A percentile compares a stretch with the other conserved stretches of the same genome.
Conservation (phyloP, 768 basidiomycete species). For the Phanerochaete carnosa region DNA sequence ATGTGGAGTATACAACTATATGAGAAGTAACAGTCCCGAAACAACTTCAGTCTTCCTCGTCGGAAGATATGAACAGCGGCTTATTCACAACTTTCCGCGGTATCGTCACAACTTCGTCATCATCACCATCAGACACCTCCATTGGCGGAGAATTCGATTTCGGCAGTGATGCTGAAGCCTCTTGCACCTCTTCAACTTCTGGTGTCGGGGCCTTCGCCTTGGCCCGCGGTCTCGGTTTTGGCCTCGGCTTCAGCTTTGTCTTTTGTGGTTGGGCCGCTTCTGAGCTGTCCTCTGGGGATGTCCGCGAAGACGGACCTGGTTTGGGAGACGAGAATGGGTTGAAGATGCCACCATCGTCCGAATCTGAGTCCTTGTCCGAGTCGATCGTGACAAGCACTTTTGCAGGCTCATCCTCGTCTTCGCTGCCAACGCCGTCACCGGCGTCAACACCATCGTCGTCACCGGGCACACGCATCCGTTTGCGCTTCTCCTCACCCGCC, state of each 20-base stretch:
- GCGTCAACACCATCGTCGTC: conserved; percentile 28
- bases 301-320: conserved; percentile 11
- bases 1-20: too few relatives aligned
- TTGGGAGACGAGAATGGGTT: conserved; percentile 20
- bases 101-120: conserved; percentile 11
- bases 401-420: not conserved
- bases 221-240: conserved; percentile 11
- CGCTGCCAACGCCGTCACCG: not conserved
- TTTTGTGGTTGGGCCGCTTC: conserved; percentile 11
- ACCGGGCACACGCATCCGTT: conserved; percentile 37
- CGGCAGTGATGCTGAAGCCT: not conserved
- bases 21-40: too few relatives aligned
- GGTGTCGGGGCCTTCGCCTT: not conserved
- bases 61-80: conserved; percentile 31
- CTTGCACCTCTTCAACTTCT: conserved; percentile 7
- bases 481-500: conserved; percentile 44
- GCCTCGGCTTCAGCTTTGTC: conserved; percentile 34
- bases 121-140: conserved; percentile 19
- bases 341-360: conserved; percentile 24
- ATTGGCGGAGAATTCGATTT: conserved; percentile 8
- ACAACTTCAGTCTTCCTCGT: conserved; percentile 31
- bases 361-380: conserved; percentile 18
- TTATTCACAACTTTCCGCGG: conserved; percentile 18
- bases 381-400: conserved; percentile 7
- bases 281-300: conserved; percentile 10